These are phyloP conservation scores for Populus tremula DNA, from an alignment of 345 rosid species.

Conservation along the genomic window DNA sequence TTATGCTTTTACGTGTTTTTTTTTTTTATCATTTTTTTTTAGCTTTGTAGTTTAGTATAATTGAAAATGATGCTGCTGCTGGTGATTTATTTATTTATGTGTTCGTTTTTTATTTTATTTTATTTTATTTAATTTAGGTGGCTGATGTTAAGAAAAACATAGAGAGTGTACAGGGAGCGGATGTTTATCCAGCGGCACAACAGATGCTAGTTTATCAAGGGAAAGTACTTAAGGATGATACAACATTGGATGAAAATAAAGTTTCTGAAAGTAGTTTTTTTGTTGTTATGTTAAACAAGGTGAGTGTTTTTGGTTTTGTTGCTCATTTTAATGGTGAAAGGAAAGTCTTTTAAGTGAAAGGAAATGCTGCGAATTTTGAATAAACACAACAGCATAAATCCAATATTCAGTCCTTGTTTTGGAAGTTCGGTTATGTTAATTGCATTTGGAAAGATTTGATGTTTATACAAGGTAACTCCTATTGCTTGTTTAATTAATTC, in stretches of 20 bases:
- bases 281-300: constrained; percentile 33
- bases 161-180: constrained; percentile 26
- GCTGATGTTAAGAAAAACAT: constrained; percentile 26
- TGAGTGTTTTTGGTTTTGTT: not conserved
- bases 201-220: constrained; percentile 35
- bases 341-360: not conserved
- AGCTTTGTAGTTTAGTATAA: not conserved
- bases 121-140: constrained; percentile 16
- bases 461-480: not conserved
- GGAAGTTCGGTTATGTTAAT: not conserved
- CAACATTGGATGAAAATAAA: constrained; percentile 28
- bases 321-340: not conserved
- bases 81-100: not conserved
- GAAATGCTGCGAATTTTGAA: not conserved
- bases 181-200: constrained; percentile 24
- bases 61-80: not conserved
- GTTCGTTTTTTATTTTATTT: not conserved
- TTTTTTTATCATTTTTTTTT: not conserved
- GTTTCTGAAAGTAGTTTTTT: constrained; percentile 29
- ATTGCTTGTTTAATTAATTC: not conserved
- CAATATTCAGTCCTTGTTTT: not conserved
- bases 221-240: constrained; percentile 30
- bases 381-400: not conserved
- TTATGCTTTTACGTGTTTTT: not conserved
- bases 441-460: not conserved